phyloP scores from a whole-genome alignment of 306 rosid genomes.

The Prinsepia uniflora region DNA sequence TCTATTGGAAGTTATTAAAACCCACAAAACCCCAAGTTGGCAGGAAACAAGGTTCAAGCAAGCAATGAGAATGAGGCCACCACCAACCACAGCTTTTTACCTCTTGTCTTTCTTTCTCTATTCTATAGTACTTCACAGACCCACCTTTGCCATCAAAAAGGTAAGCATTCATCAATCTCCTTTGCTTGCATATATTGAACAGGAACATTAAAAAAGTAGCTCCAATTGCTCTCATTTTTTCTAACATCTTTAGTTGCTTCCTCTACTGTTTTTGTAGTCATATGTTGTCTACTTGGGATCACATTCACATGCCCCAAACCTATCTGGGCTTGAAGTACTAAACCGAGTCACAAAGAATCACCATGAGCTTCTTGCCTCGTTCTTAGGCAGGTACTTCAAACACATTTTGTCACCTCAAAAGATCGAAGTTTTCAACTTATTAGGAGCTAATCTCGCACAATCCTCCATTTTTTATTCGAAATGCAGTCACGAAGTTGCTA shows the following conservation, averaged over 20 bases:
- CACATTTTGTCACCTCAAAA: not conserved
- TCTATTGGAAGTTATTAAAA: constrained; percentile 5
- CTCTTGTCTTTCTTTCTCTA: constrained; percentile 36
- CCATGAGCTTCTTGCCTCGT: constrained; percentile 66
- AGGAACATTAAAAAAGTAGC: not conserved
- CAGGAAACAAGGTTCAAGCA: constrained; percentile 6
- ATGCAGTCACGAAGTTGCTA: constrained; percentile 44
- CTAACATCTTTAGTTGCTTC: not conserved
- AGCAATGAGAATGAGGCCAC: constrained; percentile 32
- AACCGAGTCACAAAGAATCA: constrained; percentile 53
- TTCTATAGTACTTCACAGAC: constrained; percentile 29
- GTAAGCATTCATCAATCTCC: constrained; percentile 38
- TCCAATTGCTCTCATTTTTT: not conserved
- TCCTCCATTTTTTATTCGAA: not conserved
- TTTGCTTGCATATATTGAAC: constrained; percentile 7
- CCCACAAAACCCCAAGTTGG: constrained; percentile 19
- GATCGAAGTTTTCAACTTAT: too few relatives aligned
- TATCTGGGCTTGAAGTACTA: constrained; percentile 35
- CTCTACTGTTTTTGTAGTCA: constrained; percentile 40
- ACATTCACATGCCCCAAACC: constrained; percentile 55
- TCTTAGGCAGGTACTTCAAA: constrained; percentile 55
- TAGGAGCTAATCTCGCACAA: too few relatives aligned
- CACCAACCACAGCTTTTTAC: constrained; percentile 15
- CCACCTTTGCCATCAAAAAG: constrained; percentile 53
- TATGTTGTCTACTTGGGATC: constrained; percentile 86